These are phyloP conservation scores for Calonectria hongkongensis DNA, from an alignment of 2,329 filamentous ascomycete species.

Conservation along the genomic window DNA sequence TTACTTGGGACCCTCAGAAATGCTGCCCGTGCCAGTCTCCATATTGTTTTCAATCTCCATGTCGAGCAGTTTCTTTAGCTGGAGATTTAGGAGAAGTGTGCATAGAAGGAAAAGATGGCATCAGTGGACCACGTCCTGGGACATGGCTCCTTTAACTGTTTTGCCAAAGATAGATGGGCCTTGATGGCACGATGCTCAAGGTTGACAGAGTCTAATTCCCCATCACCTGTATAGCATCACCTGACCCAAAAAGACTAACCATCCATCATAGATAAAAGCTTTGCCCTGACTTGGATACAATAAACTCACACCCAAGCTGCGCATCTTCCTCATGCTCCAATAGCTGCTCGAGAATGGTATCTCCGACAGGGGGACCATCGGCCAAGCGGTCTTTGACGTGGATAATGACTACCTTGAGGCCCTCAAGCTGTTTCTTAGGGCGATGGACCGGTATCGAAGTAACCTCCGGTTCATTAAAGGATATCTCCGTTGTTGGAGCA, in stretches of 20 bases:
- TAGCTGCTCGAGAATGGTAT: slow-evolving; percentile 83
- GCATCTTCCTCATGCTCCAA: slow-evolving; percentile 77
- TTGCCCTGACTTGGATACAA: slow-evolving; percentile 81
- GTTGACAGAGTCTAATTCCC: neutral
- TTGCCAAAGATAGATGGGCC: neutral
- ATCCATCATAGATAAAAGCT: slow-evolving; percentile 69
- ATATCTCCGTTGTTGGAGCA: slow-evolving; percentile 69
- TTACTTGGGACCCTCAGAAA: neutral
- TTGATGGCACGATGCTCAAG: neutral
- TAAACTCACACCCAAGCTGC: slow-evolving; percentile 86
- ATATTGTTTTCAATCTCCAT: neutral
- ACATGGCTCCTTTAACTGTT: neutral
- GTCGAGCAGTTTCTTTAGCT: neutral
- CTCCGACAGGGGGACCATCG: slow-evolving; percentile 79
- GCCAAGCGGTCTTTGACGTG: slow-evolving; percentile 92
- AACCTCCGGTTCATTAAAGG: slow-evolving; percentile 61
- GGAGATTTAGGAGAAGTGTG: too few species aligned
- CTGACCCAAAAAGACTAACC: neutral
- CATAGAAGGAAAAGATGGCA: neutral
- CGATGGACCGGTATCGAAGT: slow-evolving; percentile 44
- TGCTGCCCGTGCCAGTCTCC: too few species aligned
- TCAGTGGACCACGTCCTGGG: too few species aligned
- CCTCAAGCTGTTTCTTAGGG: slow-evolving; percentile 74
- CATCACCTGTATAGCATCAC: neutral
- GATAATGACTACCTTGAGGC: slow-evolving; percentile 89